Base-by-base conservation (phyloP, 169 alveolate genomes). In the Amoebophrya sp. region DNA sequence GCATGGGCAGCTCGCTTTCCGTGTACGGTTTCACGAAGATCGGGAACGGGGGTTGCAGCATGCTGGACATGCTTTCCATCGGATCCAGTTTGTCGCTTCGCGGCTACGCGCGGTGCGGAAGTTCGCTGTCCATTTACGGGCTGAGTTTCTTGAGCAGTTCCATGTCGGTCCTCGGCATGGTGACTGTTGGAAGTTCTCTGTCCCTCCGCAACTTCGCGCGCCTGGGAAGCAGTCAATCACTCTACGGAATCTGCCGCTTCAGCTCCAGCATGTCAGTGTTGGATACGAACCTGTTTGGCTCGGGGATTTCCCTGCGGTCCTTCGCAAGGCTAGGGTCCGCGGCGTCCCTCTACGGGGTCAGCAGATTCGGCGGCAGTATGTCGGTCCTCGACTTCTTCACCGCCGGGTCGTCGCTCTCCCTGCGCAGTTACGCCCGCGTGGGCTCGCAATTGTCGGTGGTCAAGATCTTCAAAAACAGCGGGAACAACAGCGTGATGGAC, bases 1-100 rank as follows among this genome's bases (percentile, higher is more conserved):
- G 54, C 23, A n/a, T 39, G 3, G 94, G 91, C 23, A 41, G 40
- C 35, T 40, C 90, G 0, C 40, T 39, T 53, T 47, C 55, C 3
- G 54, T 88, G 33, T 77, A 77, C 41, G 89, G 92, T 47, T 12
- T 77, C 18, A n/a, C 38, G 39, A 0, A 89, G 2, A n/a, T 89
- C 23, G 91, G 91, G 0, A 35, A 29, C 0, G 54, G 66, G 7
- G 66, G 53, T 32, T 29, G 18, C 91, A 39, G 77, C 35, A 40
- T 89, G 25, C 38, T 89, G 40, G 93, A 91, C 53, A 35, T 40
- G 35, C 47, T 83, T 55, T 29, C 10, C 39, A 25, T 90, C 33
- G 94, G 93, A 90, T 77, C 91, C 91, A 92, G 92, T 90, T 91
- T 92, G 92, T 92, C 94, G 32, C 90, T 92, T 92, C 89, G 91